These are phyloP conservation scores for Phytophthora ramorum DNA, from an alignment of 352 stramenopile genomes.

Conservation along the genomic window DNA sequence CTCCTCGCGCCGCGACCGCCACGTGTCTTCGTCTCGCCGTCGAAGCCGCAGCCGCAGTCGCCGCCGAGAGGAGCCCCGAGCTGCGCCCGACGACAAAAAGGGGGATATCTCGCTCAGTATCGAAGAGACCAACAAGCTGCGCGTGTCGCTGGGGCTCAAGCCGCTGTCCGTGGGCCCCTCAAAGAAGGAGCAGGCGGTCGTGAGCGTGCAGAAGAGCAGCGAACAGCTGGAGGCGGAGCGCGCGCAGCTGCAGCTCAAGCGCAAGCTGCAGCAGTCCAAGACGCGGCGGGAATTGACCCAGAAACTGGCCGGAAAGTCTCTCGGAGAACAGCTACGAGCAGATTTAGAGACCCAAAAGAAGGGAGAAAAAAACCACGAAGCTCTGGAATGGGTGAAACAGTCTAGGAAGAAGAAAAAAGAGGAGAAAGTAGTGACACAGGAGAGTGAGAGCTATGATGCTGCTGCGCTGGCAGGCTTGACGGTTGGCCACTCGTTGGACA, in stretches of 20 bases:
- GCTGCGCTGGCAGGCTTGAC: constrained; percentile 87
- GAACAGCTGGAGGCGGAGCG: constrained; percentile 61
- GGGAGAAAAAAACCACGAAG: constrained; percentile 31
- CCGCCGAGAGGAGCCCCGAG: constrained; percentile 15
- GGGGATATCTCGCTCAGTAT: constrained; percentile 86
- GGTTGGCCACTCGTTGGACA: constrained; percentile 88
- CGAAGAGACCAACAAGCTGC: constrained; percentile 85
- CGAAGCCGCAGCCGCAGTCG: constrained; percentile 36
- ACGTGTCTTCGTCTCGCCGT: constrained; percentile 33
- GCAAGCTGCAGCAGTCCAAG: constrained; percentile 67
- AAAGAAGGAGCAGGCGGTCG: constrained; percentile 58
- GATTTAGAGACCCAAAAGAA: constrained; percentile 20
- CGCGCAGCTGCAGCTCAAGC: constrained; percentile 55
- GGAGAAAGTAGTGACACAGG: constrained; percentile 16
- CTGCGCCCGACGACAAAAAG: constrained; percentile 59
- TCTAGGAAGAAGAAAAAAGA: constrained; percentile 32
- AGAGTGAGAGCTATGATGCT: constrained; percentile 59
- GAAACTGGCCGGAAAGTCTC: constrained; percentile 74
- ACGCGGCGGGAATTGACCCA: constrained; percentile 75
- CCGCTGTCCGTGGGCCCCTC: constrained; percentile 58
- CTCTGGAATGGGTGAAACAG: constrained; percentile 82
- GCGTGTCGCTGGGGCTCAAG: constrained; percentile 75
- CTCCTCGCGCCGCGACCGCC: constrained; percentile 29
- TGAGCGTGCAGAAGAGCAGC: constrained; percentile 74
- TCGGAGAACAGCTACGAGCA: constrained; percentile 71